phyloP scores from a whole-genome alignment of 164 flowering plant species.

The Warburgia ugandensis region DNA sequence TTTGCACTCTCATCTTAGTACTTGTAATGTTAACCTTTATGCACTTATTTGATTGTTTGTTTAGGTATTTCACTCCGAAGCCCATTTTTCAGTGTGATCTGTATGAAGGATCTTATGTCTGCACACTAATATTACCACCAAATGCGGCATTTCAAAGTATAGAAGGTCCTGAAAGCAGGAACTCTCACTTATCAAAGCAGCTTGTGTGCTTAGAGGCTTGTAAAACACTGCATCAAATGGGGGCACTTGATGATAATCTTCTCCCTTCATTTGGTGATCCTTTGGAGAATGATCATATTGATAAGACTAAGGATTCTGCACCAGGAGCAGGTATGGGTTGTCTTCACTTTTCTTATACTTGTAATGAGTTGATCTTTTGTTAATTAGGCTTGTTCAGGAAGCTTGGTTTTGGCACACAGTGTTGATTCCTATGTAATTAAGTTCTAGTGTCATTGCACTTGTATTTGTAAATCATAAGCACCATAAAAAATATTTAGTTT shows the following conservation, averaged over 20 bases:
- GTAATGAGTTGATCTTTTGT: not conserved
- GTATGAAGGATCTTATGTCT: slow-evolving; percentile 33
- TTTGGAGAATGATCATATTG: slow-evolving; percentile 17
- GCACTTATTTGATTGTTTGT: not conserved
- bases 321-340: slow-evolving; percentile 56
- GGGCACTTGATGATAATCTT: slow-evolving; percentile 73
- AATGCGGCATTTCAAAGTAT: slow-evolving; percentile 56
- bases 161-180: slow-evolving; percentile 45
- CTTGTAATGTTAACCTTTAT: not conserved
- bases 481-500: not conserved
- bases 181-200: slow-evolving; percentile 48
- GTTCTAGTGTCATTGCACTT: no score
- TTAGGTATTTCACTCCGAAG: slow-evolving; percentile 53
- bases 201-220: slow-evolving; percentile 87
- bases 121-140: slow-evolving; percentile 58
- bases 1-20: not conserved
- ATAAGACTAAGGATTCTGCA: slow-evolving; percentile 23
- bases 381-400: no score
- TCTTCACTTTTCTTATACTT: not conserved
- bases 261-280: slow-evolving; percentile 42
- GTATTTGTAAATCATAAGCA: no score
- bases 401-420: no score
- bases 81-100: slow-evolving; percentile 39
- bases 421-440: no score
- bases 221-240: slow-evolving; percentile 62